Evolutionary conservation across 164 flowering plant species (phyloP), one percentile per base, ranked within the genome.

Genomic region (Amborella trichopoda): DNA sequence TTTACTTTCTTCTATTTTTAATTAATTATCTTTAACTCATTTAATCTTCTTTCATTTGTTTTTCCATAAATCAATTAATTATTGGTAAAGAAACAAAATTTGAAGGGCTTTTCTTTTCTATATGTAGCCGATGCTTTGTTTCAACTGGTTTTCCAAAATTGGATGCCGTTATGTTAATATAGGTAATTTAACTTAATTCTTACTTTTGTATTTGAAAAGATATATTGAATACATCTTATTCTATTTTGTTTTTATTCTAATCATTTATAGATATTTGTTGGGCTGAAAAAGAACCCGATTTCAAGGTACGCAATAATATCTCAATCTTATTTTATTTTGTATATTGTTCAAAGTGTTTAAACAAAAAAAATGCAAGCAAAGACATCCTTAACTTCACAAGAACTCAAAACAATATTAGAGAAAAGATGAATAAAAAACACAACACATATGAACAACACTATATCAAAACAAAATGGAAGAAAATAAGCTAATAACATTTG

Each of bases 121-220:
- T 25, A 6, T 3, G 17, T 60, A 80, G 87, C 83, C 12, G 87
- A 80, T 63, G 80, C 87, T 24, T 56, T 80, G 66, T 73, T 72
- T 21, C 4, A 64, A 67, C 20, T 82, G 83, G 5, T 74, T 80
- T 37, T 61, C 80, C 25, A 56, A 57, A 11, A 36, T 55, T 1
- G 87, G 87, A 46, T 80, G 68, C 41, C 14, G 65, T 20, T 80
- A 72, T 44, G 46, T 80, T 6, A 80, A 76, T 47, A 18, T 80
- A 47, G 87, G 87, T 80, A 51, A 27, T 40, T 14, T 36, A 26
- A 27, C n/a, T 13, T 37, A 16, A 16, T 30, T 13, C 40, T 30
- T 6, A 30, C 14, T 30, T 6, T 14, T 14, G 14, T 6, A 8
- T 6, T 6, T 6, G 14, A 6, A 30, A 30, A 8, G 34, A 30